Base-by-base conservation (phyloP, 495 filamentous ascomycete genomes). In the Cercophora sp. region DNA sequence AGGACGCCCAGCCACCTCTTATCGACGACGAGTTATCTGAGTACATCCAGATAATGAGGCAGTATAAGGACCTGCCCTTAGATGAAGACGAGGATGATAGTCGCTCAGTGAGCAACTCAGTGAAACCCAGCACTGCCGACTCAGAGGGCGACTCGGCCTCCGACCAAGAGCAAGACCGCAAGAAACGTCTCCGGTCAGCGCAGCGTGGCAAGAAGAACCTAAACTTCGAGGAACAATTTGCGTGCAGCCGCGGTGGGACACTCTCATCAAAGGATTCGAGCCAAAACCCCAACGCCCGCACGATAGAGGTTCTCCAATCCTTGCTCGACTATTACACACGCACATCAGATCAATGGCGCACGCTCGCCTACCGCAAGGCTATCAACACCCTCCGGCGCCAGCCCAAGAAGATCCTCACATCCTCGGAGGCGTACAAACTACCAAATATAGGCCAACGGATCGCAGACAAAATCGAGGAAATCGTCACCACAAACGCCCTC, bases 401-500 rank as follows among this genome's bases (percentile, higher is more conserved):
- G 52, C 61, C 68, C 0, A 72, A 68, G 48, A 85, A 82, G 59
- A 84, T 96, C 52, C 70, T 61, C 8, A 89, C 84, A 10, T 79
- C 77, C 40, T 73, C 82, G 24, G 79, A 95, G 68, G 93, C 93
- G 0, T 67, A 71, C 16, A 59, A 64, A 5, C 78, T 96, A 3
- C 81, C 85, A 1, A 79, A 80, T 48, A 85, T 98, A 55, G 93
- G 93, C 25, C 48, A 71, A 6, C 80, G 89, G 9, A 66, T 98
- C 13, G 93, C 93, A 0, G 74, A 77, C 34, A 96, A 96, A 60
- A 96, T 98, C 49, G 86, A 94, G 60, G 93, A 98, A 62, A 96
- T 96, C 41, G 89, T 70, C 42, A 66, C 49, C 25, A 96, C 92
- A 0, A 81, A 91, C 61, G 74, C 74, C 11, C 81, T 98, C 0